phyloP scores from a whole-genome alignment of 2,329 filamentous ascomycete species.

The Chlorencoelia australis region DNA sequence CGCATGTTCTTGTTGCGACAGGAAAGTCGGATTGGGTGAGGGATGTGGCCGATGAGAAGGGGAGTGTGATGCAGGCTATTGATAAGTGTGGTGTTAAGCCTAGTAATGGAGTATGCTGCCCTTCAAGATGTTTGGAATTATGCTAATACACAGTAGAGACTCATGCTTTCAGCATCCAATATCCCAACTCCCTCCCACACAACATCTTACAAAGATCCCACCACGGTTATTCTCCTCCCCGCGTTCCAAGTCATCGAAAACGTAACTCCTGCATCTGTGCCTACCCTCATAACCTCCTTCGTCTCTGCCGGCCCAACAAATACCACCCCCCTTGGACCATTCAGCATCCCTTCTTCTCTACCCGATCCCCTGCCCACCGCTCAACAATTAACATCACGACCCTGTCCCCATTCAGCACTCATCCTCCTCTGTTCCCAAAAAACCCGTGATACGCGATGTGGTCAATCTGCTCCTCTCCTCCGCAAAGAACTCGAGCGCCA shows the following conservation, averaged over 20 bases:
- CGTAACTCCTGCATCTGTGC: slow-evolving; percentile 65
- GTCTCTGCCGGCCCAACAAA: slow-evolving; percentile 68
- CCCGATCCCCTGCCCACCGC: slow-evolving; percentile 24
- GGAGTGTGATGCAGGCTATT: slow-evolving; percentile 73
- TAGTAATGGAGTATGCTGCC: slow-evolving; percentile 52
- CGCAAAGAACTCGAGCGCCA: slow-evolving; percentile 82
- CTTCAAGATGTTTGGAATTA: slow-evolving; percentile 13
- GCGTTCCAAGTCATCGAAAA: slow-evolving; percentile 76
- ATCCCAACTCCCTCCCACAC: slow-evolving; percentile 68
- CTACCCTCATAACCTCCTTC: slow-evolving; percentile 59
- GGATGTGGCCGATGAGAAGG: slow-evolving; percentile 80
- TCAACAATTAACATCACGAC: slow-evolving; percentile 42
- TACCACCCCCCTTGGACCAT: slow-evolving; percentile 55
- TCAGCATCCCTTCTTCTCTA: slow-evolving; percentile 30
- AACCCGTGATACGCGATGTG: slow-evolving; percentile 90
- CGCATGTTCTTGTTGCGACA: slow-evolving; percentile 87
- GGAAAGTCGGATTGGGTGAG: slow-evolving; percentile 91
- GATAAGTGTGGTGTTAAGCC: slow-evolving; percentile 45
- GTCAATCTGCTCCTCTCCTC: slow-evolving; percentile 85
- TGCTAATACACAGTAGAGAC: slow-evolving; percentile 41
- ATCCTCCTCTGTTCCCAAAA: slow-evolving; percentile 91
- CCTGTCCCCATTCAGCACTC: slow-evolving; percentile 73
- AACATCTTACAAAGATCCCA: slow-evolving; percentile 55
- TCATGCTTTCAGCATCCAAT: slow-evolving; percentile 89
- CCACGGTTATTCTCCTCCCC: slow-evolving; percentile 74